phyloP scores from a whole-genome alignment of 176 grass and related monocot species.

The Aegilops bicornis region DNA sequence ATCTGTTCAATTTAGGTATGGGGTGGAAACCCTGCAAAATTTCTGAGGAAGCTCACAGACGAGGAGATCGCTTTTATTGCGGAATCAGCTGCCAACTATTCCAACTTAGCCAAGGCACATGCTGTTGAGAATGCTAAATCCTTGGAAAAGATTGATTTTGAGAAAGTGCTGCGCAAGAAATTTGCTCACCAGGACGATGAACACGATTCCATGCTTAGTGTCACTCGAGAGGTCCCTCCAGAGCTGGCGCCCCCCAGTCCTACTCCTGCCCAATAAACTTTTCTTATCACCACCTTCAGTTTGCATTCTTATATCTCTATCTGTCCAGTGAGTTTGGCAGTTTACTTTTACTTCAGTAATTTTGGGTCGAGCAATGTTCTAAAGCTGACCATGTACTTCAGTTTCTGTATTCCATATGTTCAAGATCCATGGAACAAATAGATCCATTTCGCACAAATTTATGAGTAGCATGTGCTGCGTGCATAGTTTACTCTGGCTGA shows the following conservation, averaged over 20 bases:
- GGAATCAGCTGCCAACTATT: conserved; percentile 79
- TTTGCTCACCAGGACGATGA: conserved; percentile 60
- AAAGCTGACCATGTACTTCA: conserved; percentile 61
- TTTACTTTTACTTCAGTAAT: conserved; percentile 71
- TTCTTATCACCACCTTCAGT: neutral
- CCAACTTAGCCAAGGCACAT: conserved; percentile 65
- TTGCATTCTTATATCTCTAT: neutral
- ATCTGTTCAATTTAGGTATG: conserved; percentile 65
- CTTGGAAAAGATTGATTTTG: conserved; percentile 73
- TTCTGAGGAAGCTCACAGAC: conserved; percentile 82
- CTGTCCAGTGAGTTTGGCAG: conserved; percentile 27
- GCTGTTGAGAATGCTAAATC: conserved; percentile 76
- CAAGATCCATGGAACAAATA: conserved; percentile 33
- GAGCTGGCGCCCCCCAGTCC: conserved; percentile 55
- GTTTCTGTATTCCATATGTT: conserved; percentile 41
- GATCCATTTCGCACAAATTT: neutral
- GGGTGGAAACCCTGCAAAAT: conserved; percentile 94
- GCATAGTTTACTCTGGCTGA: neutral
- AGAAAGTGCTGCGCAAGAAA: conserved; percentile 77
- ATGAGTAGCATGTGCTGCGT: neutral
- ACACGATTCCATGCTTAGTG: conserved; percentile 58
- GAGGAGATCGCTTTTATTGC: conserved; percentile 74
- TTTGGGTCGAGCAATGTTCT: conserved; percentile 58
- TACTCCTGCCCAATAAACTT: conserved; percentile 56
- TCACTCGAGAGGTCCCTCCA: conserved; percentile 44